Evolutionary conservation across 2,329 filamentous ascomycete genomes (phyloP).

Genomic region (Xylaria sp.): DNA sequence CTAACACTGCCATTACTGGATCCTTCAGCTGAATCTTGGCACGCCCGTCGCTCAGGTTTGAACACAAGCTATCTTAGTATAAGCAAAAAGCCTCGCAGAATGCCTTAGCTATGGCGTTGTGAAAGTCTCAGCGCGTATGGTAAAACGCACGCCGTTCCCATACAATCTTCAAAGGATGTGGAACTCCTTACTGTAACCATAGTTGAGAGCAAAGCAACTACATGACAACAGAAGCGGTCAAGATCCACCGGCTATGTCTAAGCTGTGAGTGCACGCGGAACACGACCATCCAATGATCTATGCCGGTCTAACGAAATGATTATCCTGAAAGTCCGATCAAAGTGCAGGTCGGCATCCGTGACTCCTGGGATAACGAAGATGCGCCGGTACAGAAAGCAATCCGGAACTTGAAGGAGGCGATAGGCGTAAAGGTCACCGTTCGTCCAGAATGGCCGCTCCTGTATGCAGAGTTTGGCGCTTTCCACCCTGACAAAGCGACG

Average conservation of each 20-base stretch:
- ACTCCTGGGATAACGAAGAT: constrained; percentile 53
- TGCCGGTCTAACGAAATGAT: constrained; percentile 23
- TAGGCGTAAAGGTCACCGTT: constrained; percentile 51
- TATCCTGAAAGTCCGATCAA: constrained; percentile 53
- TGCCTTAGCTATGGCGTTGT: neutral
- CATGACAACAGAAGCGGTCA: neutral
- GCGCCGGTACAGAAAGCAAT: constrained; percentile 50
- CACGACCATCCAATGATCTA: neutral
- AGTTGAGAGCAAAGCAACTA: neutral
- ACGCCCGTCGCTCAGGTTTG: constrained; percentile 1
- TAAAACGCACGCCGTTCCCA: neutral
- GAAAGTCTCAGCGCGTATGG: neutral
- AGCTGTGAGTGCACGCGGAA: constrained; percentile 16
- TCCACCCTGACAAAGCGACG: constrained; percentile 52
- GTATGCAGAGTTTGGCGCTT: constrained; percentile 31
- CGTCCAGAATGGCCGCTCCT: constrained; percentile 39
- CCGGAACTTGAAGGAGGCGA: constrained; percentile 45
- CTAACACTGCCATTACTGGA: constrained; percentile 24
- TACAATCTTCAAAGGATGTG: neutral
- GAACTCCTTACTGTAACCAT: neutral
- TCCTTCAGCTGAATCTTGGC: constrained; percentile 30
- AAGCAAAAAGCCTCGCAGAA: constrained; percentile 14
- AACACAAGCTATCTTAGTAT: neutral
- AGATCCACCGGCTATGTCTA: constrained; percentile 22
- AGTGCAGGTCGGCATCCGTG: constrained; percentile 55